Base-by-base conservation (phyloP, 2,329 filamentous ascomycete species). In the Myriosclerotinia duriaeana region DNA sequence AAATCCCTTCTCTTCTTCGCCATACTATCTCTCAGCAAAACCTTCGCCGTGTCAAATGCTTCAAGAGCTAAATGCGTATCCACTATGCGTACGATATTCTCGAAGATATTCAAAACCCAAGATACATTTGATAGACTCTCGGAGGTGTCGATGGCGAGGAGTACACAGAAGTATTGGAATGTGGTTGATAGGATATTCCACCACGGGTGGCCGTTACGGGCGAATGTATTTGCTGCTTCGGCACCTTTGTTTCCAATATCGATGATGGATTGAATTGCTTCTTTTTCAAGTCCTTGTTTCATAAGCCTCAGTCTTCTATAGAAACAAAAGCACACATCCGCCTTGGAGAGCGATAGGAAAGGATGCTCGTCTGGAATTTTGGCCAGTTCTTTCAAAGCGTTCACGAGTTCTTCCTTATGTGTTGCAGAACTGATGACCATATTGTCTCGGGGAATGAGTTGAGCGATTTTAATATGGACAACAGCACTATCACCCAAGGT, bases 311-410 rank as follows among this genome's bases (percentile, higher is more conserved):
- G 14, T 46, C 68, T 68, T 40, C 72, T 56, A 30, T 66, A 73
- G 22, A 72, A 70, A 56, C 68, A 72, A 50, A 74, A 73, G 22
- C 67, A 70, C 17, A 65, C 66, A 58, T 73, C 70, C 20, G 69
- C 71, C 56, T 65, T 69, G 1, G 72, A 52, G n/a, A 72, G 65
- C 36, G 40, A 64, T 22, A 72, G 68, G 1, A 62, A 56, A 1
- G 46, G 53, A 12, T 65, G 52, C 12, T 36, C 53, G 17, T 50
- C 59, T 1, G 70, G 61, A 2, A 66, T 53, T 7, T 61, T 53
- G 1, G 66, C 22, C 1, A 70, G 52, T 50, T 71, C 64, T 12
- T 59, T 34, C 5, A 66, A 34, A 0, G 54, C 67, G 0, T 40
- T 52, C 2, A 54, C 42, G 3, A 62, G 64, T 20, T 44, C 53